A percentile compares a stretch with the other conserved stretches of the same genome.
These are phyloP conservation scores for Lepiota subincarnata DNA, from an alignment of 768 basidiomycete species.

Conservation along the genomic window DNA sequence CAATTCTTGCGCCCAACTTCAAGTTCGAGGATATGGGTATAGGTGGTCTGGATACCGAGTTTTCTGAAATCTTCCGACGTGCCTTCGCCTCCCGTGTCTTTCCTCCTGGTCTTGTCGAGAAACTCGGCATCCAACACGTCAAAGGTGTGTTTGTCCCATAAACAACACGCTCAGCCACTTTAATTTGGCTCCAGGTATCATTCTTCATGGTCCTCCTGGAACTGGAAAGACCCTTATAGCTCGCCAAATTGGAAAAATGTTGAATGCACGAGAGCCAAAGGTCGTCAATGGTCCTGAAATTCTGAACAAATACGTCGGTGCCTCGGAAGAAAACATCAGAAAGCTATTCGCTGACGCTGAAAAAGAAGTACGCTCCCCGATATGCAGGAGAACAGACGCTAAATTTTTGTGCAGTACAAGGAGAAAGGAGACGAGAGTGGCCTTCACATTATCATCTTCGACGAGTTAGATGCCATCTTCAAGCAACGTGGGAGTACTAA, in stretches of 20 bases:
- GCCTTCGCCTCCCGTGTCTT: slow-evolving; percentile 99
- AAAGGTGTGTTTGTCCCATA: slow-evolving; percentile 59
- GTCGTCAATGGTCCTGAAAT: slow-evolving; percentile 98
- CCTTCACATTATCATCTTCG: slow-evolving; percentile 98
- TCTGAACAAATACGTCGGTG: slow-evolving; percentile 95
- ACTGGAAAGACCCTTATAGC: slow-evolving; percentile 99
- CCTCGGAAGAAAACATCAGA: slow-evolving; percentile 95
- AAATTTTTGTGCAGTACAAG: slow-evolving; percentile 59
- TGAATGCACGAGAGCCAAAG: slow-evolving; percentile 97
- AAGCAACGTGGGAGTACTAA: slow-evolving; percentile 95
- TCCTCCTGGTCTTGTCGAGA: slow-evolving; percentile 93
- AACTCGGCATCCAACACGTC: slow-evolving; percentile 96
- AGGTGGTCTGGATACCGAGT: slow-evolving; percentile 93
- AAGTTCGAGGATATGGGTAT: slow-evolving; percentile 99
- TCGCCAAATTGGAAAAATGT: slow-evolving; percentile 98
- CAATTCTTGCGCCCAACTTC: slow-evolving; percentile 96
- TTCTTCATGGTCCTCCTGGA: slow-evolving; percentile 94
- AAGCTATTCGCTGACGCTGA: slow-evolving; percentile 98
- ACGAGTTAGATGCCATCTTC: slow-evolving; percentile 97
- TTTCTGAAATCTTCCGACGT: slow-evolving; percentile 94
- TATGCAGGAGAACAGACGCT: neutral
- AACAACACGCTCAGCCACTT: neutral
- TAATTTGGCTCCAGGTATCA: slow-evolving; percentile 56
- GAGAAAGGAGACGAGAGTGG: slow-evolving; percentile 97
- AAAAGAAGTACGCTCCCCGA: slow-evolving; percentile 49